phyloP scores from a whole-genome alignment of 2,329 filamentous ascomycete genomes.

The Alternaria infectoria region DNA sequence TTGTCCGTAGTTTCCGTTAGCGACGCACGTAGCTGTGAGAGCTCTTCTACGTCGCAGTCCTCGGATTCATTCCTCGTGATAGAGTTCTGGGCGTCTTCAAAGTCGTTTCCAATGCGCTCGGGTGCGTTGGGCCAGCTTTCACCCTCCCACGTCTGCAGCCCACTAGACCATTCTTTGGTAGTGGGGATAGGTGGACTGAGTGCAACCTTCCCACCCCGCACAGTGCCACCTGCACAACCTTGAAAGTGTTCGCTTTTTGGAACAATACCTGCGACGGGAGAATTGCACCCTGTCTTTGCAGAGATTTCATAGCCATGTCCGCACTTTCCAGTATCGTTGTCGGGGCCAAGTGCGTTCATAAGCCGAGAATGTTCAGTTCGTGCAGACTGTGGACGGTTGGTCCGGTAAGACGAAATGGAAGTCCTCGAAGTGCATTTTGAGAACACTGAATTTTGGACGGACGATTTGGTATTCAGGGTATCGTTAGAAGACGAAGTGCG shows the following conservation, averaged over 20 bases:
- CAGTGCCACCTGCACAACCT: background rate
- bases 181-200: background rate
- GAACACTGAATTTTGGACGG: background rate
- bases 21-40: background rate
- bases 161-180: background rate
- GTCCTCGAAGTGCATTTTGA: background rate
- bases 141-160: background rate
- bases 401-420: constrained; percentile 10
- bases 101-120: background rate
- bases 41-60: background rate
- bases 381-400: background rate
- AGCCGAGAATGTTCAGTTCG: background rate
- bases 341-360: background rate
- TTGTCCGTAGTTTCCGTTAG: background rate
- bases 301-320: background rate
- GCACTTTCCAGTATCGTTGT: background rate
- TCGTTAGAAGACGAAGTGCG: background rate
- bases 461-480: background rate
- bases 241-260: background rate
- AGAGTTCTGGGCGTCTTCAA: background rate
- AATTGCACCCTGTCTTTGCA: background rate
- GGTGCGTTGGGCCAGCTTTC: background rate
- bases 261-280: background rate
- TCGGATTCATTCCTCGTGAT: background rate
- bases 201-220: background rate